These are phyloP conservation scores for Daucus carota DNA, from an alignment of 129 eudicot species.

Conservation along the genomic window DNA sequence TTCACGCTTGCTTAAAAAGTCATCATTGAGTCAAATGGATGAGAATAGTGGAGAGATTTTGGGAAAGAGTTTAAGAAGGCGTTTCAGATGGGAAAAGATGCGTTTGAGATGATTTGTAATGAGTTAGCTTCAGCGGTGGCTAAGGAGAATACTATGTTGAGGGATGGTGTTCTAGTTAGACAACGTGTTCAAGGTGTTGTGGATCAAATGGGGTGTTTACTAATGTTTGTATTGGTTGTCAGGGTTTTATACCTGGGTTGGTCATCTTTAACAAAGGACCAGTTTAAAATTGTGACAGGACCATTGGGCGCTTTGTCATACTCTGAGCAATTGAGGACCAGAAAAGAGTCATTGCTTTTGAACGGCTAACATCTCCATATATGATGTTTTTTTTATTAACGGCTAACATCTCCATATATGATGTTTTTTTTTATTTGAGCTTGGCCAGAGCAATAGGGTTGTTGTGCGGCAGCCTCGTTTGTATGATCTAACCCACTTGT, in stretches of 20 bases:
- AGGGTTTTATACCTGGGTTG: slow-evolving; percentile 73
- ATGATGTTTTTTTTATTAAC: too few relatives aligned
- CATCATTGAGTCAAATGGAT: slow-evolving; percentile 40
- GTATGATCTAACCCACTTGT: too few relatives aligned
- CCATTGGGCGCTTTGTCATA: slow-evolving; percentile 69
- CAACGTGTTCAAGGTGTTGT: slow-evolving; percentile 94
- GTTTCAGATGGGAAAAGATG: slow-evolving; percentile 84
- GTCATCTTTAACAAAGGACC: slow-evolving; percentile 66
- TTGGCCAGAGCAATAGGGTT: too few relatives aligned
- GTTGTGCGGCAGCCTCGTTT: too few relatives aligned
- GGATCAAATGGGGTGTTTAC: slow-evolving; percentile 67
- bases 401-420: too few relatives aligned
- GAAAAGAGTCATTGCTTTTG: slow-evolving; percentile 62
- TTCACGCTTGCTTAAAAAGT: slow-evolving; percentile 24
- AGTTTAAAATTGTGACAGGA: slow-evolving; percentile 63
- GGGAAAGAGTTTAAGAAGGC: slow-evolving; percentile 56
- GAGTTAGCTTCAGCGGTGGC: slow-evolving; percentile 75
- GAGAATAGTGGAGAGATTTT: slow-evolving; percentile 1
- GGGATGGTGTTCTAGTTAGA: slow-evolving; percentile 83
- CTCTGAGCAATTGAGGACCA: slow-evolving; percentile 63
- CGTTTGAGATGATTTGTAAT: slow-evolving; percentile 79
- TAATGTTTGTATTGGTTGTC: slow-evolving; percentile 92
- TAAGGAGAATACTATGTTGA: slow-evolving; percentile 87
- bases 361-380: slow-evolving; percentile 67
- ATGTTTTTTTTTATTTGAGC: too few relatives aligned